phyloP scores from a whole-genome alignment of 768 basidiomycete genomes.

The Fomitopsis serialis region DNA sequence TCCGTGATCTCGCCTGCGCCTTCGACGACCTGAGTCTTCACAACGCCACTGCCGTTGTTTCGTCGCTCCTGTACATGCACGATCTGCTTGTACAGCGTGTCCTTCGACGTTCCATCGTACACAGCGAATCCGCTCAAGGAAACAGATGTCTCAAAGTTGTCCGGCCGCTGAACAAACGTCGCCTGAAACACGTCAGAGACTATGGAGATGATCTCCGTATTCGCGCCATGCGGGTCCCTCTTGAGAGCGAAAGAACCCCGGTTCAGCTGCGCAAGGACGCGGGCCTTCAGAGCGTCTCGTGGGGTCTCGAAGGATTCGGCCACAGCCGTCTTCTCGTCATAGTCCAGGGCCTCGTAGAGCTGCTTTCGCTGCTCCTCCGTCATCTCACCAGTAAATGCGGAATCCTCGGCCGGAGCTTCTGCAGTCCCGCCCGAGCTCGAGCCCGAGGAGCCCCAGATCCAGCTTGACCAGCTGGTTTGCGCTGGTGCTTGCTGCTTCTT shows the following conservation, averaged over 20 bases:
- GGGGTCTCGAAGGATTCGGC: slow-evolving; percentile 65
- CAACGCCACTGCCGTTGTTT: slow-evolving; percentile 17
- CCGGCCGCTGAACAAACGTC: slow-evolving; percentile 75
- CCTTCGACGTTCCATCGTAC: slow-evolving; percentile 82
- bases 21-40: slow-evolving; percentile 12
- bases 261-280: slow-evolving; percentile 71
- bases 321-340: slow-evolving; percentile 80
- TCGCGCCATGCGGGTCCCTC: slow-evolving; percentile 58
- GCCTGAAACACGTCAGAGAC: slow-evolving; percentile 87
- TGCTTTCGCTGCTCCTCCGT: slow-evolving; percentile 88
- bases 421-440: slow-evolving; percentile 24
- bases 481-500: slow-evolving; percentile 47
- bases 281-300: slow-evolving; percentile 74
- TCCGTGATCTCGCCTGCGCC: slow-evolving; percentile 9
- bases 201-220: slow-evolving; percentile 74
- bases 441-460: slow-evolving; percentile 82
- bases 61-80: slow-evolving; percentile 67
- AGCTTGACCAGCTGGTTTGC: slow-evolving; percentile 55
- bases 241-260: slow-evolving; percentile 86
- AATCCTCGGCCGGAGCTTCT: slow-evolving; percentile 34
- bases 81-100: slow-evolving; percentile 83
- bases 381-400: slow-evolving; percentile 61
- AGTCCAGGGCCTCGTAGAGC: slow-evolving; percentile 87
- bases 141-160: slow-evolving; percentile 80
- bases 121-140: slow-evolving; percentile 84